Evolutionary conservation across 164 flowering plant genomes (phyloP), one percentile per base, ranked within the genome.

Genomic region (Litsea cubeba): DNA sequence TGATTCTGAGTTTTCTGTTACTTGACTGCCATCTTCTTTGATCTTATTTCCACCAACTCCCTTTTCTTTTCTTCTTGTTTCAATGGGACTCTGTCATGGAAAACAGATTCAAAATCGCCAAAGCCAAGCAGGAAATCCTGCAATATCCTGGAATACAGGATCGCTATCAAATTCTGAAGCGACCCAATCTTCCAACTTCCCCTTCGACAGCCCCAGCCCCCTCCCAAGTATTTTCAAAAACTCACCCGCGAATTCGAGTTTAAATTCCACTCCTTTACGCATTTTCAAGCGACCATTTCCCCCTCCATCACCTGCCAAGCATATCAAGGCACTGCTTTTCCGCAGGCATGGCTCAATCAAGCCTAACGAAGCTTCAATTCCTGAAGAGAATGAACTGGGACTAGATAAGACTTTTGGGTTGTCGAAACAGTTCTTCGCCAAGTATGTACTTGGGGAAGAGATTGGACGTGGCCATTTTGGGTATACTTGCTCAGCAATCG

Each of bases 241-340:
- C 79, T 92, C 97, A 0, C 97, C 98, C 0, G 92, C 98, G 0
- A 81, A 85, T 67, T 84, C 92, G 12, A 90, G 90, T 71, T 88
- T 83, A 5, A 83, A 54, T 70, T 91, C 96, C 0, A 91, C 97
- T 10, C 97, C 97, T 58, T 69, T 84, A 46, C 84, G 94, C 23
- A 46, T 91, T 46, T 88, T 92, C 76, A 92, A 90, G 80, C 87
- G 96, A 14, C 96, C 97, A 0, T 95, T 93, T 65, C 97, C 97
- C 0, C 99, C 99, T 26, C 99, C 99, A 3, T 95, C 99, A 1
- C 99, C 99, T n/a, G 99, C 99, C 1, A 95, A 95, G 85, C 99
- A 93, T 77, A 95, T 95, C n/a, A 81, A 86, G 68, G 90, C 98
- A 4, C 77, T 95, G 83, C 88, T 95, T 1, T 91, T 94, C 11